These are phyloP conservation scores for Phialophora expanda DNA, from an alignment of 2,329 filamentous ascomycete genomes.

Conservation along the genomic window DNA sequence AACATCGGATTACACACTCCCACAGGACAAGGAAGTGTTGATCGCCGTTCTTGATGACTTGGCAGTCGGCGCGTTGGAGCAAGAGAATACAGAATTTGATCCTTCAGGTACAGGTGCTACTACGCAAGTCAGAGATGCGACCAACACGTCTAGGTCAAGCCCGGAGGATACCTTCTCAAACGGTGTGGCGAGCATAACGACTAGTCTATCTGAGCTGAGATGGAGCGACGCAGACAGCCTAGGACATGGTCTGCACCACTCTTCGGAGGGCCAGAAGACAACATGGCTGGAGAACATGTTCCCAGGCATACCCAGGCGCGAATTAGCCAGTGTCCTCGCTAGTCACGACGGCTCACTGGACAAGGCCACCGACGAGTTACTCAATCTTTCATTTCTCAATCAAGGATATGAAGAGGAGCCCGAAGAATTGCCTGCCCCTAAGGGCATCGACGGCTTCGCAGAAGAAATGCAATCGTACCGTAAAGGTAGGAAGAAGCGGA, in stretches of 20 bases:
- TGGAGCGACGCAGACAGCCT: conserved; percentile 39
- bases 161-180: conserved; percentile 30
- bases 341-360: conserved; percentile 67
- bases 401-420: conserved; percentile 62
- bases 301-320: conserved; percentile 59
- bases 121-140: conserved; percentile 44
- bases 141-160: conserved; percentile 40
- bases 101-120: conserved; percentile 36
- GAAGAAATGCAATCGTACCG: conserved; percentile 55
- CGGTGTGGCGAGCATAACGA: conserved; percentile 37
- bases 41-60: conserved; percentile 68
- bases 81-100: conserved; percentile 57
- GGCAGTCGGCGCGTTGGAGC: conserved; percentile 65
- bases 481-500: conserved; percentile 42
- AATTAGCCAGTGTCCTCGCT: conserved; percentile 26
- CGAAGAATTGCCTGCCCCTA: conserved; percentile 56
- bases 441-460: conserved; percentile 83
- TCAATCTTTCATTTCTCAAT: conserved; percentile 79
- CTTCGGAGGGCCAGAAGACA: conserved; percentile 63
- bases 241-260: conserved; percentile 25
- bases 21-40: conserved; percentile 57
- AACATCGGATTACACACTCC: conserved; percentile 72
- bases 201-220: conserved; percentile 35
- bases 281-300: conserved; percentile 72
- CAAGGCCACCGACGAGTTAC: conserved; percentile 75